Evolutionary conservation across 257 asterid species (phyloP).

Genomic region (Penstemon newberryi): DNA sequence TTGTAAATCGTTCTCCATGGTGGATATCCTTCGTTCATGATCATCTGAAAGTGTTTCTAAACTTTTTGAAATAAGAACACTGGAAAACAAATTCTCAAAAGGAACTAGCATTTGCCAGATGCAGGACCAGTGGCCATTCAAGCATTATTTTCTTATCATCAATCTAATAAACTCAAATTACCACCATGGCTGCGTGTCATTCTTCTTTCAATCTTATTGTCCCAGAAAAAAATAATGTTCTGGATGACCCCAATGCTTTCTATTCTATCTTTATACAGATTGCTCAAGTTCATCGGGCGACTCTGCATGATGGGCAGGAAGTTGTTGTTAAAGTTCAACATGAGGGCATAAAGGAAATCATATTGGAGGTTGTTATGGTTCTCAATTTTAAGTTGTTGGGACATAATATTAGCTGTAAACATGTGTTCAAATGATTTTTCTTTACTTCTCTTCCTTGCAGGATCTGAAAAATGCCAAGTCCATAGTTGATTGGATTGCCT

Average conservation of each 20-base stretch:
- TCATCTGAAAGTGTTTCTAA: conserved; percentile 14
- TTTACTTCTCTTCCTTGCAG: conserved; percentile 41
- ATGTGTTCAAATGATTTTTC: conserved; percentile 18
- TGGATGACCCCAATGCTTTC: conserved; percentile 22
- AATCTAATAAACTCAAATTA: neutral
- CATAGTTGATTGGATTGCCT: conserved; percentile 95
- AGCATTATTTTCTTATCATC: conserved; percentile 12
- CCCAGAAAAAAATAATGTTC: conserved; percentile 11
- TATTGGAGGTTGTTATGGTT: conserved; percentile 64
- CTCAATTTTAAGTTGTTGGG: conserved; percentile 24
- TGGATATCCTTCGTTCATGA: conserved; percentile 13
- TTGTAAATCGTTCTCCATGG: conserved; percentile 1
- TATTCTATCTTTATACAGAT: conserved; percentile 50
- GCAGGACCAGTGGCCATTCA: conserved; percentile 11
- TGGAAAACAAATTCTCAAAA: neutral
- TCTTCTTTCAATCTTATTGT: neutral
- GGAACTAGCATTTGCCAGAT: conserved; percentile 5
- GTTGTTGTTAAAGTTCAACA: conserved; percentile 98
- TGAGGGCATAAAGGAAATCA: conserved; percentile 77
- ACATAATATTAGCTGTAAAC: conserved; percentile 15
- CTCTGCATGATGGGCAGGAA: conserved; percentile 70
- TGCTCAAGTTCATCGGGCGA: conserved; percentile 99
- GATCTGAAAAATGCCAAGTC: conserved; percentile 94
- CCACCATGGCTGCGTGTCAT: neutral
- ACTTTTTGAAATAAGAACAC: conserved; percentile 2